phyloP scores from a whole-genome alignment of 495 filamentous ascomycete genomes.

The Pyronema omphalodes region DNA sequence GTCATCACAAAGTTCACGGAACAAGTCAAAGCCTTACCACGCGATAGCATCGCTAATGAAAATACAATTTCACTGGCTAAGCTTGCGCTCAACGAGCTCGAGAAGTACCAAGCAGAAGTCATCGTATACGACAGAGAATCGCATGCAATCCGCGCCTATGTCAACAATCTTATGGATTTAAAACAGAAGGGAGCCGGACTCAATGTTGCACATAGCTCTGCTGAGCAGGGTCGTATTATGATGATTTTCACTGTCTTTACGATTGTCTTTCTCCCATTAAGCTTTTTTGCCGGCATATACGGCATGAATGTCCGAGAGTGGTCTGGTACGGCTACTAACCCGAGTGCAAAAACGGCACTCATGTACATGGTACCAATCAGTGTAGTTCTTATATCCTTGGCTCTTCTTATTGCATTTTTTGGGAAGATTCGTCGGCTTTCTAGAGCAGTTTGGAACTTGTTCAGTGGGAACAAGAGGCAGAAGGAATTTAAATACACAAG shows the following conservation, averaged over 20 bases:
- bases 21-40: slow-evolving; percentile 29
- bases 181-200: slow-evolving; percentile 57
- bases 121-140: neutral
- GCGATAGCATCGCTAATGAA: neutral
- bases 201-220: slow-evolving; percentile 45
- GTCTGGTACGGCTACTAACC: neutral
- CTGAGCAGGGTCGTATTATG: slow-evolving; percentile 50
- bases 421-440: neutral
- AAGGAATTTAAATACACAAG: too few species aligned
- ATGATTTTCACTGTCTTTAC: slow-evolving; percentile 62
- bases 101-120: neutral
- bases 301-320: slow-evolving; percentile 44
- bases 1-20: slow-evolving; percentile 26
- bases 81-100: neutral
- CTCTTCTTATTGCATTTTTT: neutral
- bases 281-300: slow-evolving; percentile 50
- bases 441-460: too few species aligned
- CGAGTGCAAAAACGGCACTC: neutral
- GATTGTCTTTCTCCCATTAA: slow-evolving; percentile 47
- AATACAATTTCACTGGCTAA: neutral
- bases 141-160: slow-evolving; percentile 37
- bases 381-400: neutral
- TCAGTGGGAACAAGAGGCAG: too few species aligned
- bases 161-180: slow-evolving; percentile 43
- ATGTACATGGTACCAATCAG: neutral